These are phyloP conservation scores for Zymoseptoria tritici DNA, from an alignment of 2,329 filamentous ascomycete species.

Conservation along the genomic window DNA sequence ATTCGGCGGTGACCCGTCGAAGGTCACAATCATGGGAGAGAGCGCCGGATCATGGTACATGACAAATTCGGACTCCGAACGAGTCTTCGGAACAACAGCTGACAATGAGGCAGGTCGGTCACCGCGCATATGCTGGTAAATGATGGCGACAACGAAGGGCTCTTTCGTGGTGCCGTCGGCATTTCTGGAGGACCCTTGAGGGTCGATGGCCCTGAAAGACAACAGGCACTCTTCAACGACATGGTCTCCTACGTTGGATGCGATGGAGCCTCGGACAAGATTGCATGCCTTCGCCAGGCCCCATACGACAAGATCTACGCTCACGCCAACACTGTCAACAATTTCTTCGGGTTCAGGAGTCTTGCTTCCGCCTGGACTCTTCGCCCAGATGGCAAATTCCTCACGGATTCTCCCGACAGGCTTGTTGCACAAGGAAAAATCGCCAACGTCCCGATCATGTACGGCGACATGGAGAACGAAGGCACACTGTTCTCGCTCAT, in stretches of 20 bases:
- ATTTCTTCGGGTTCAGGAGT: constrained; percentile 11
- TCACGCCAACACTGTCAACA: constrained; percentile 7
- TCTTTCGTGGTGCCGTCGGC: constrained; percentile 5
- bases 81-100: too few species aligned
- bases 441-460: constrained; percentile 8
- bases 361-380: constrained; percentile 10
- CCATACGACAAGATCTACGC: constrained; percentile 7
- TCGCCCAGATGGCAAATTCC: constrained; percentile 11
- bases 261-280: constrained; percentile 41
- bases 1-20: constrained; percentile 28
- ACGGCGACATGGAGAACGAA: constrained; percentile 12
- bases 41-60: constrained; percentile 28
- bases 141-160: constrained; percentile 33
- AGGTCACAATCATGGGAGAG: constrained; percentile 20
- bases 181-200: constrained; percentile 4
- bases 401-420: constrained; percentile 8
- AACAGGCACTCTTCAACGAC: constrained; percentile 43
- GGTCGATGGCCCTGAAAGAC: constrained; percentile 6
- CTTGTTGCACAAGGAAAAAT: constrained; percentile 9
- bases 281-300: constrained; percentile 54
- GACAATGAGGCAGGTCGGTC: too few species aligned
- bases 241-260: constrained; percentile 44
- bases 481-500: constrained; percentile 11
- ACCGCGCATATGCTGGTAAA: constrained; percentile 46
- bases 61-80: too few species aligned